Evolutionary conservation across 805 yeast genomes (phyloP).

Genomic region (Tetrapisispora phaffii): DNA sequence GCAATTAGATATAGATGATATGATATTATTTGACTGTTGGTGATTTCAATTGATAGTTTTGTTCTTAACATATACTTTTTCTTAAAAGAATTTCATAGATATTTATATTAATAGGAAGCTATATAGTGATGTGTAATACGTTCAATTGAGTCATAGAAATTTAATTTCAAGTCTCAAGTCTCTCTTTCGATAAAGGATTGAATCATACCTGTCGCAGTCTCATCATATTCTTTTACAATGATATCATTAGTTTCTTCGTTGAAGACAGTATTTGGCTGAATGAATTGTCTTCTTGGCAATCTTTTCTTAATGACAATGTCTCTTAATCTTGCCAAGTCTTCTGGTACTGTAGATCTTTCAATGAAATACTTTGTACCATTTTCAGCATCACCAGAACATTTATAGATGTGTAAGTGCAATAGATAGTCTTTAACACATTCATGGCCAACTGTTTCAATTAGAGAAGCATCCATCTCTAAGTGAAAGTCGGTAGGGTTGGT

Average conservation of each 20-base stretch:
- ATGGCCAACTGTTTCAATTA: constrained; percentile 62
- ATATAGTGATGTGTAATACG: no score
- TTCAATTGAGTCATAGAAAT: background rate
- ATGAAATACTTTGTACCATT: constrained; percentile 55
- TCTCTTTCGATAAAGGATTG: constrained; percentile 63
- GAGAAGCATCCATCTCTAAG: constrained; percentile 47
- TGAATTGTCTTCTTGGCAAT: constrained; percentile 73
- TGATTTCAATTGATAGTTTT: no score
- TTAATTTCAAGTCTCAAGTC: constrained; percentile 9
- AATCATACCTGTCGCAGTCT: constrained; percentile 66
- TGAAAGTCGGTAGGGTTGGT: constrained; percentile 44
- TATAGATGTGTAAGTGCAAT: constrained; percentile 64
- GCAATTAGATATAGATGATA: no score
- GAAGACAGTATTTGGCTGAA: constrained; percentile 65
- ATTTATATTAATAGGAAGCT: no score
- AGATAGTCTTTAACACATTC: constrained; percentile 64
- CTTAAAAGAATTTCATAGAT: no score
- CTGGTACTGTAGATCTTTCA: constrained; percentile 58
- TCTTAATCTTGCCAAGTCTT: constrained; percentile 55
- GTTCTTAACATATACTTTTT: no score
- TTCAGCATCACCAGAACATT: constrained; percentile 63
- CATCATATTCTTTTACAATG: constrained; percentile 62
- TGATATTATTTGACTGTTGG: no score
- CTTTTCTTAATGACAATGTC: constrained; percentile 60
- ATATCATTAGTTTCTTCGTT: constrained; percentile 13